Conservation (phyloP, 176 grass and related monocot genomes). For the Coix lacrymajobi region DNA sequence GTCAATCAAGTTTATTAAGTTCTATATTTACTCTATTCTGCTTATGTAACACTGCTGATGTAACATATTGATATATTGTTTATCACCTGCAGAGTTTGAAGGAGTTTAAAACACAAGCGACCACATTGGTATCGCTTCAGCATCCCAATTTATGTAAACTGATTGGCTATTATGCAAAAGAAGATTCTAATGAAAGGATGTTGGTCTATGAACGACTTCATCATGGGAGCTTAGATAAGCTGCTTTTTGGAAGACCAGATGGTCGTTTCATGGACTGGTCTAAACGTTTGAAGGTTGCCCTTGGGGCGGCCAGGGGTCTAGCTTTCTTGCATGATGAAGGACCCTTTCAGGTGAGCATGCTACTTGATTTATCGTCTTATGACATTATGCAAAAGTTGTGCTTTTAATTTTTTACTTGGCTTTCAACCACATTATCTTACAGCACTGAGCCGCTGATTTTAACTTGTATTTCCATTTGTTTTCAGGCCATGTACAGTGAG, state of each 20-base stretch:
- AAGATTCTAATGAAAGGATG: constrained; percentile 77
- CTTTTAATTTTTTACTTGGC: neutral
- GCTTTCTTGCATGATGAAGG: constrained; percentile 98
- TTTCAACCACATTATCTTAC: neutral
- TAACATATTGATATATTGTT: constrained; percentile 1
- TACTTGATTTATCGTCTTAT: neutral
- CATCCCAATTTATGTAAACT: constrained; percentile 93
- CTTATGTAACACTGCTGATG: neutral
- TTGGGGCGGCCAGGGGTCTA: constrained; percentile 78
- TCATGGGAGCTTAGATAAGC: constrained; percentile 77
- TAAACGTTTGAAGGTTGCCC: constrained; percentile 79
- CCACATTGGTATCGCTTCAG: constrained; percentile 59
- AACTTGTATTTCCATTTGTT: constrained; percentile 1
- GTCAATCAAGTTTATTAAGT: constrained; percentile 2
- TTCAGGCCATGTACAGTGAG: constrained; percentile 89
- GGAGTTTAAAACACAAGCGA: constrained; percentile 80
- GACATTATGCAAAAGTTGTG: neutral
- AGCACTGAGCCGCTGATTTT: neutral
- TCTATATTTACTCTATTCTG: neutral
- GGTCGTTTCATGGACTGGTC: constrained; percentile 88
- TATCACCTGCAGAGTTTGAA: constrained; percentile 63
- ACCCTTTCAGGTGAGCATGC: constrained; percentile 76
- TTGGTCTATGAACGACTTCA: constrained; percentile 84
- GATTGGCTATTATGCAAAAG: constrained; percentile 67
- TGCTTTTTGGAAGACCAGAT: constrained; percentile 75